phyloP scores from a whole-genome alignment of 2,329 filamentous ascomycete species.

The Beauveria caledonica region DNA sequence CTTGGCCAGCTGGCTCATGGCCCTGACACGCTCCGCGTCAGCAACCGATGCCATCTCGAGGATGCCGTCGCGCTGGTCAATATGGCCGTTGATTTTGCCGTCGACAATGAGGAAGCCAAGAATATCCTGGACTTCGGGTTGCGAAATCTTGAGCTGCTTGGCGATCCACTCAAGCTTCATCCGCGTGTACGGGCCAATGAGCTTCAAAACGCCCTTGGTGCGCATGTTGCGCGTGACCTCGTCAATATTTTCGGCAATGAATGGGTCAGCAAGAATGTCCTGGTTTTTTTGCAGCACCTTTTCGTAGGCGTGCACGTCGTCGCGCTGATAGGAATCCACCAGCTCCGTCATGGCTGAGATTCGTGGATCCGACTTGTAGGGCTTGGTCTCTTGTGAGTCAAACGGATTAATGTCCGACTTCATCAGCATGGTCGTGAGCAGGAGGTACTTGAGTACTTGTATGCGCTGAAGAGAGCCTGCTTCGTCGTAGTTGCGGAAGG shows the following conservation, averaged over 20 bases:
- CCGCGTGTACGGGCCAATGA: conserved; percentile 89
- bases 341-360: conserved; percentile 97
- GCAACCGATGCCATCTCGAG: conserved; percentile 70
- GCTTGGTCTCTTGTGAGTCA: conserved; percentile 97
- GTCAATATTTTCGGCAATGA: conserved; percentile 98
- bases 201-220: conserved; percentile 86
- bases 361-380: conserved; percentile 89
- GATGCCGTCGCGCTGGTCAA: conserved; percentile 79
- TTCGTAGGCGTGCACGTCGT: conserved; percentile 90
- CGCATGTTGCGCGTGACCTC: conserved; percentile 98
- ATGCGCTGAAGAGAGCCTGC: conserved; percentile 93
- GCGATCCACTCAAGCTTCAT: conserved; percentile 87
- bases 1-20: conserved; percentile 63
- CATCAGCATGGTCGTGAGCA: conserved; percentile 97
- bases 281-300: conserved; percentile 77
- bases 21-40: conserved; percentile 65
- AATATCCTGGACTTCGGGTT: conserved; percentile 87
- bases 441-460: conserved; percentile 93
- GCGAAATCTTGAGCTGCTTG: conserved; percentile 75
- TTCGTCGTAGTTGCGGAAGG: conserved; percentile 98
- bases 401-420: conserved; percentile 98
- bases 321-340: conserved; percentile 91
- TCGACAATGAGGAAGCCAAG: conserved; percentile 91
- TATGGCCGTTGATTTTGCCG: conserved; percentile 75
- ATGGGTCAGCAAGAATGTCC: conserved; percentile 83